phyloP scores from a whole-genome alignment of 768 basidiomycete species.

The Strobilomyces dryophilus region DNA sequence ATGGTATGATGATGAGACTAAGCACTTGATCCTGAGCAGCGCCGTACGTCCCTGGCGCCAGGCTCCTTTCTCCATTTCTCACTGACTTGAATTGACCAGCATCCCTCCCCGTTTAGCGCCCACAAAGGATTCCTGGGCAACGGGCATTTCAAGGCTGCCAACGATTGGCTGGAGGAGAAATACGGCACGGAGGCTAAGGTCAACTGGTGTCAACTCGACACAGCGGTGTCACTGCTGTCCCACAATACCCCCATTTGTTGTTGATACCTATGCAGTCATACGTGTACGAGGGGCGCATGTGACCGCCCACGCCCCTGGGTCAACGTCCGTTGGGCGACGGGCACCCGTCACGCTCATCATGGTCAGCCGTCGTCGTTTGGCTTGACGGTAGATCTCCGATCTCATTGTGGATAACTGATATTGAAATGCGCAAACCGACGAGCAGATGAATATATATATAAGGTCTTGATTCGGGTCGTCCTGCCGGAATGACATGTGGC shows the following conservation, averaged over 20 bases:
- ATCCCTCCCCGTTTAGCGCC: slow-evolving; percentile 82
- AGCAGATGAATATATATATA: slow-evolving; percentile 5
- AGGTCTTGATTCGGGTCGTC: slow-evolving; percentile 7
- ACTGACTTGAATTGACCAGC: slow-evolving; percentile 43
- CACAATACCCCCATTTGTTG: slow-evolving; percentile 24
- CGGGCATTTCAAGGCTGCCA: slow-evolving; percentile 82
- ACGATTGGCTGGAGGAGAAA: slow-evolving; percentile 77
- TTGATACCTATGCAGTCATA: slow-evolving; percentile 21
- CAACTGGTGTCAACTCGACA: slow-evolving; percentile 62
- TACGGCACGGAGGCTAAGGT: slow-evolving; percentile 72
- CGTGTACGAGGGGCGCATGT: slow-evolving; percentile 18
- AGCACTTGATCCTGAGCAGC: slow-evolving; percentile 76
- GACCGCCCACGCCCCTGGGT: slow-evolving; percentile 5
- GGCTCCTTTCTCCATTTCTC: slow-evolving; percentile 16
- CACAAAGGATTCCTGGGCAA: slow-evolving; percentile 82
- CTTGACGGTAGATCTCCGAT: slow-evolving; percentile 21
- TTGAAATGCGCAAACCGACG: slow-evolving; percentile 25
- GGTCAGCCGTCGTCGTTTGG: not conserved
- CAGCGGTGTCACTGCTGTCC: slow-evolving; percentile 13
- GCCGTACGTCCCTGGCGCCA: slow-evolving; percentile 47
- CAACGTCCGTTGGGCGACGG: slow-evolving; percentile 19
- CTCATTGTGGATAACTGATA: slow-evolving; percentile 14
- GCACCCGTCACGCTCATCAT: slow-evolving; percentile 7
- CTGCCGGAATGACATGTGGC: slow-evolving; percentile 9
- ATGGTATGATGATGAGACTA: slow-evolving; percentile 44